phyloP scores from a whole-genome alignment of 805 yeast species.

The Sungouiella thailandica region DNA sequence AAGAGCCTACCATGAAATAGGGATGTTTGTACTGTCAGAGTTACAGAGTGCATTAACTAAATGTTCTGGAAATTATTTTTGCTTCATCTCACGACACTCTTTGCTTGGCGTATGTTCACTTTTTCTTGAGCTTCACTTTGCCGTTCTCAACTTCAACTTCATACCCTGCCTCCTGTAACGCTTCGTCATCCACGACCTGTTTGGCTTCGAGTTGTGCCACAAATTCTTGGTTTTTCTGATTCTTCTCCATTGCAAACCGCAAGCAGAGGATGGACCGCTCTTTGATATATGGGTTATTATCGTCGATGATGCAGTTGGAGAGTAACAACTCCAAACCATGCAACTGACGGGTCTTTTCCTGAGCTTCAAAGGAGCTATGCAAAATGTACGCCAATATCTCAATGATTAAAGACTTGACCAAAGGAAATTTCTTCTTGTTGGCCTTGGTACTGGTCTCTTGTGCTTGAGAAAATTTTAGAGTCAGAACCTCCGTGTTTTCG shows the following conservation, averaged over 20 bases:
- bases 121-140: constrained; percentile 49
- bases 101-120: too few relatives aligned
- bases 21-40: too few relatives aligned
- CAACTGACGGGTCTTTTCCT: constrained; percentile 58
- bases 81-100: too few relatives aligned
- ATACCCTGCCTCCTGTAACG: constrained; percentile 66
- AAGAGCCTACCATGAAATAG: too few relatives aligned
- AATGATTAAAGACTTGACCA: constrained; percentile 59
- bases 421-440: constrained; percentile 44
- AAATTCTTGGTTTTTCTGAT: constrained; percentile 66
- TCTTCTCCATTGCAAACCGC: constrained; percentile 59
- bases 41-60: too few relatives aligned
- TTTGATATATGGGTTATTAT: constrained; percentile 81
- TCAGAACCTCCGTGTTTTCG: constrained; percentile 22
- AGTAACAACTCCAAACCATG: constrained; percentile 71
- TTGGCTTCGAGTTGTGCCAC: constrained; percentile 76
- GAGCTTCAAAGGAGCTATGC: constrained; percentile 48
- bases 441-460: too few relatives aligned
- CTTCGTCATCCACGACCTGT: constrained; percentile 51
- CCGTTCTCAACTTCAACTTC: constrained; percentile 74
- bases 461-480: too few relatives aligned
- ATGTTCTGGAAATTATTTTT: too few relatives aligned
- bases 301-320: constrained; percentile 81
- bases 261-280: constrained; percentile 82
- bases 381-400: constrained; percentile 61